Evolutionary conservation across 1,139 yeast species (phyloP).

Genomic region (Magnusiomyces tetraspermus): DNA sequence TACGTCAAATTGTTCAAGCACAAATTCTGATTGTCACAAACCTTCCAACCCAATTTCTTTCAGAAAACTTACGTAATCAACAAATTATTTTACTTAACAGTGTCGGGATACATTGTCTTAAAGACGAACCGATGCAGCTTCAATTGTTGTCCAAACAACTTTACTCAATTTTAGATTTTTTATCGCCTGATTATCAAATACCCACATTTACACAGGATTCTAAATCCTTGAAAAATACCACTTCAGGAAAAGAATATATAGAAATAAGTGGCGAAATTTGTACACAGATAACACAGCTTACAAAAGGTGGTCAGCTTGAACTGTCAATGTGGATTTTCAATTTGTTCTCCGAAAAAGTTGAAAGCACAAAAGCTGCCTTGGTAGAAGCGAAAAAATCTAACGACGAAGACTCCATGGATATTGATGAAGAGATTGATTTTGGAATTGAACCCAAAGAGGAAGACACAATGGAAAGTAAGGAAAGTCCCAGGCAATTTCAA

Average conservation of each 20-base stretch:
- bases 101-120: neutral
- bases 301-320: conserved; percentile 17
- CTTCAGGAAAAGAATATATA: neutral
- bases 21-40: conserved; percentile 45
- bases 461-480: neutral
- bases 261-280: neutral
- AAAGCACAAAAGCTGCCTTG: neutral
- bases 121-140: conserved; percentile 3
- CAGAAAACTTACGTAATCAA: conserved; percentile 19
- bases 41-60: conserved; percentile 36
- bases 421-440: no score
- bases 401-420: neutral
- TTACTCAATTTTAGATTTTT: conserved; percentile 8
- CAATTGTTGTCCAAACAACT: conserved; percentile 4
- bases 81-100: conserved; percentile 20
- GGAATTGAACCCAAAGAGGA: neutral
- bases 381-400: neutral
- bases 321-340: conserved; percentile 19
- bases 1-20: conserved; percentile 25
- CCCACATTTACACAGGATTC: conserved; percentile 1
- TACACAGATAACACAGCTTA: conserved; percentile 4
- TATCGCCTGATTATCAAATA: conserved; percentile 10
- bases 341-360: conserved; percentile 11
- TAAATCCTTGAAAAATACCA: neutral
- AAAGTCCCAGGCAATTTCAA: neutral